phyloP scores from a whole-genome alignment of 2,329 filamentous ascomycete species.

The Setomelanomma holmii region DNA sequence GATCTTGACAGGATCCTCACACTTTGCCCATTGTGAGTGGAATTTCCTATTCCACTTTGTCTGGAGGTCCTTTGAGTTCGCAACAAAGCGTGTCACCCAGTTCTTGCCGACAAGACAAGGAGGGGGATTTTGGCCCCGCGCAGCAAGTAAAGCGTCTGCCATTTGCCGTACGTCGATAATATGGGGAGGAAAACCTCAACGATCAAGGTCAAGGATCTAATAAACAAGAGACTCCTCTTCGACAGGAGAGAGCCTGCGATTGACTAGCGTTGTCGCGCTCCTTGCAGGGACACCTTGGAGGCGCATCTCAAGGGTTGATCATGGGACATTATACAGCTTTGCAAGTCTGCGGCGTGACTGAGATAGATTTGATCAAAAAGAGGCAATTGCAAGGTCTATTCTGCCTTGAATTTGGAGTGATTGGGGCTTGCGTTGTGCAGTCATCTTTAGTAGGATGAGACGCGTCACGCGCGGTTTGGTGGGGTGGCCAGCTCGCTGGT shows the following conservation, averaged over 20 bases:
- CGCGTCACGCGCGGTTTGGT: constrained; percentile 2
- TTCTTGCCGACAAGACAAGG: too few species aligned
- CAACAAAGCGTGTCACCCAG: too few species aligned
- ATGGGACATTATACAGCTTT: constrained; percentile 1
- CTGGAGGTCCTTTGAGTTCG: too few species aligned
- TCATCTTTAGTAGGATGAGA: constrained; percentile 4
- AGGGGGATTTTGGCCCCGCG: too few species aligned
- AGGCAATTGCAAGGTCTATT: constrained; percentile 6
- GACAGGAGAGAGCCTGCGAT: constrained; percentile 11
- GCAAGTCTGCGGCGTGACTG: not conserved
- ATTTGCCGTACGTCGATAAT: too few species aligned
- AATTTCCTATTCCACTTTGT: too few species aligned
- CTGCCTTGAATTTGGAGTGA: constrained; percentile 8
- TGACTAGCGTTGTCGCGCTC: not conserved
- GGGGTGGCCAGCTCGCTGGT: not conserved
- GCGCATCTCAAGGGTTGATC: constrained; percentile 3
- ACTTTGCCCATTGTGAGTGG: too few species aligned
- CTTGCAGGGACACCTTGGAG: constrained; percentile 1
- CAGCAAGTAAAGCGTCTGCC: too few species aligned
- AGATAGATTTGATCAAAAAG: constrained; percentile 2
- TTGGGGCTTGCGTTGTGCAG: not conserved
- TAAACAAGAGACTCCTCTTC: not conserved
- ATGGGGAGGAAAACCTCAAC: too few species aligned
- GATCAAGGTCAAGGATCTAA: too few species aligned
- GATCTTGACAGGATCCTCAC: too few species aligned